Conservation (phyloP, 2,329 filamentous ascomycete species). For the Fusarium vanettenii region DNA sequence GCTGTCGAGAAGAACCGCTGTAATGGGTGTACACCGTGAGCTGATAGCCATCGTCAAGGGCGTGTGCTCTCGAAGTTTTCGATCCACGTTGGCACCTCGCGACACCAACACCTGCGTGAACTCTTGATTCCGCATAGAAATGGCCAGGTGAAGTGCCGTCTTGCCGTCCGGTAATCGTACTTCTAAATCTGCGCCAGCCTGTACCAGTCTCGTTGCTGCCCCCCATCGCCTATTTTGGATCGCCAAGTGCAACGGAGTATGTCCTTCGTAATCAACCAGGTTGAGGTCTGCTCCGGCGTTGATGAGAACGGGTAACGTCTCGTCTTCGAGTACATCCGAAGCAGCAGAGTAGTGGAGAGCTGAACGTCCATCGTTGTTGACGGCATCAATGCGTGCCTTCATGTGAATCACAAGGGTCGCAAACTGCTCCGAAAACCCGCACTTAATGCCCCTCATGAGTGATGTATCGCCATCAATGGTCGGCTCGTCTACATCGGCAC, state of each 20-base stretch:
- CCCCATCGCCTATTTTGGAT: conserved; percentile 41
- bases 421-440: conserved; percentile 44
- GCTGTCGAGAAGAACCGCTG: conserved; percentile 41
- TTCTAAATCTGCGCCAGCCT: conserved; percentile 42
- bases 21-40: conserved; percentile 41
- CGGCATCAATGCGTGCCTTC: conserved; percentile 36
- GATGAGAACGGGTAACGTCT: conserved; percentile 39
- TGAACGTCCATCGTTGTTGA: conserved; percentile 41
- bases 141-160: conserved; percentile 43
- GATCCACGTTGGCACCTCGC: conserved; percentile 42
- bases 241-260: conserved; percentile 41
- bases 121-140: conserved; percentile 44
- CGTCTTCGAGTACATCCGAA: conserved; percentile 43
- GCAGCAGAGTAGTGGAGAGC: conserved; percentile 44
- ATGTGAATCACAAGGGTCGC: conserved; percentile 41
- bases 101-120: conserved; percentile 42
- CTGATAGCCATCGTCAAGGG: conserved; percentile 44
- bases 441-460: conserved; percentile 44
- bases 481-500: conserved; percentile 43
- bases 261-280: conserved; percentile 39
- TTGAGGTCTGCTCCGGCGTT: conserved; percentile 40
- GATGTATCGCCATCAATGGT: conserved; percentile 43
- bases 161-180: conserved; percentile 41
- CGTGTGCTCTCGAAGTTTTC: conserved; percentile 41
- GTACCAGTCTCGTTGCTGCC: conserved; percentile 38